Conservation (phyloP, 2,329 filamentous ascomycete species). For the Sporothrix pseudoabietina region DNA sequence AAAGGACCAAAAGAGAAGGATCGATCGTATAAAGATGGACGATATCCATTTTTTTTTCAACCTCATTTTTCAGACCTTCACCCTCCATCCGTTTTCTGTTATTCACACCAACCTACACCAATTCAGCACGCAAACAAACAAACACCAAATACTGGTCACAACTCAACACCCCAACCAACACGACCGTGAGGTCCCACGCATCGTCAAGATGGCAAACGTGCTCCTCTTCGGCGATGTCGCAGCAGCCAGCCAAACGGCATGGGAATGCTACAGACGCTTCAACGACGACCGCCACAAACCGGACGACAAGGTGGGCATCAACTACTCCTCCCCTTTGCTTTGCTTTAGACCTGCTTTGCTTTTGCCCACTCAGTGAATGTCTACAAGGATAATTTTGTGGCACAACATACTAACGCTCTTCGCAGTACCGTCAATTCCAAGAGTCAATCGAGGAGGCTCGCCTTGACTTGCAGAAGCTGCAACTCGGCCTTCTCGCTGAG, state of each 20-base stretch:
- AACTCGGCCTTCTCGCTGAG: neutral
- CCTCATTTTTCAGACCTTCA: constrained; percentile 26
- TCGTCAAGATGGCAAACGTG: neutral
- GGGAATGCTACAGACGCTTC: neutral
- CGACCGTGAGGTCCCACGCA: neutral
- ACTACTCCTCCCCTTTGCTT: no score
- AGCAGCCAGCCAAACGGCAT: no score
- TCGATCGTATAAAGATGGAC: constrained; percentile 17
- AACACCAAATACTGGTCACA: neutral
- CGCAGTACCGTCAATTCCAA: neutral
- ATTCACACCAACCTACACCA: neutral
- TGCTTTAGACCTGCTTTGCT: no score
- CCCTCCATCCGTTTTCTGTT: neutral
- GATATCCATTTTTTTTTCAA: constrained; percentile 14
- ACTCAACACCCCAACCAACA: neutral
- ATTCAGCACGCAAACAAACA: neutral
- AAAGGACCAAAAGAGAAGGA: neutral
- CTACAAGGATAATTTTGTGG: neutral
- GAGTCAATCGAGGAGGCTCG: neutral
- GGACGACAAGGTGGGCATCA: neutral
- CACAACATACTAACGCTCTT: neutral
- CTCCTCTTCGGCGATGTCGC: neutral
- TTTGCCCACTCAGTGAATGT: neutral
- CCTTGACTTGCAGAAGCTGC: neutral
- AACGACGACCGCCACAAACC: neutral